Base-by-base conservation (phyloP, 768 basidiomycete genomes). In the Lactifluus volemus region DNA sequence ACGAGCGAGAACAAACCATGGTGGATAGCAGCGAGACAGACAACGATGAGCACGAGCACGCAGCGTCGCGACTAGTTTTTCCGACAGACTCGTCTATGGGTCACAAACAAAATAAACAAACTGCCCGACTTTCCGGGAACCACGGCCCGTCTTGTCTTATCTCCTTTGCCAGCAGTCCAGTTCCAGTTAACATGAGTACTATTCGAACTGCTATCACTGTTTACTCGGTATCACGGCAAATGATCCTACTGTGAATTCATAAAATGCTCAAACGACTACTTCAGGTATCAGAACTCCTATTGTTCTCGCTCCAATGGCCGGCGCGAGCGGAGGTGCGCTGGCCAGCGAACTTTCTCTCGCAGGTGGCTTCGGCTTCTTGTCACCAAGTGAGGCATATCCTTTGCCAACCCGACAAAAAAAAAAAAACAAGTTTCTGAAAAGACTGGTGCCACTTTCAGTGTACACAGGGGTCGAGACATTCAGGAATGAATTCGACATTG, bases 311-410 rank as follows among this genome's bases (percentile, higher is more conserved):
- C 81, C 88, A 1, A 92, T 92, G 89, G 84, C 84, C 0, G 82
- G 81, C 14, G 88, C 81, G 3, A 79, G 82, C 59, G 84, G 86
- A 50, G 88, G 85, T 69, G 52, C 57, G 44, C 64, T 69, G 5
- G 70, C 60, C 53, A 82, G 84, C 5, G 76, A 81, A 57, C 85
- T 88, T 36, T 77, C 81, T 19, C 76, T 78, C 2, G 88, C 75
- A 8, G 91, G 91, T 21, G 90, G 85, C 15, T 85, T 91, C 58
- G 90, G 88, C 1, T 90, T 92, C 70, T 65, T 90, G 0, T 77
- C 81, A n/a, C 77, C 81, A 71, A 84, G 88, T 84, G 65, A 10
- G 67, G 47, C 21, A 45, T 36, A n/a, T 1, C 17, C 32, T 14
- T 53, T 51, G 11, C 58, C 53, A 30, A 48, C 29, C 9, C 8